phyloP scores from a whole-genome alignment of 192 early-diverging fungal genomes.

The Coemansia sp. region DNA sequence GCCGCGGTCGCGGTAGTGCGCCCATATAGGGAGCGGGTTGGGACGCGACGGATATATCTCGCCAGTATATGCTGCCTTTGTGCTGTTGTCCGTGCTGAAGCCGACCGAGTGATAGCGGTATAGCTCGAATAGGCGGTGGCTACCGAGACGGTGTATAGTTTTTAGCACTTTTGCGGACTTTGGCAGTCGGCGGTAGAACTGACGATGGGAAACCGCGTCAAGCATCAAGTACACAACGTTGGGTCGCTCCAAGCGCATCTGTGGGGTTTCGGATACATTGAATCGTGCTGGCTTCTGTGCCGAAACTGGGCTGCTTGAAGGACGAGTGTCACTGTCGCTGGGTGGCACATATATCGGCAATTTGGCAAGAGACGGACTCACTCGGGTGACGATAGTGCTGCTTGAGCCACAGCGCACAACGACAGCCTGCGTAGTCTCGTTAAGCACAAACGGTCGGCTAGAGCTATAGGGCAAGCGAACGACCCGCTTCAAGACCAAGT shows the following conservation, averaged over 20 bases:
- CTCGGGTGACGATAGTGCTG: constrained; percentile 40
- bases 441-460: constrained; percentile 28
- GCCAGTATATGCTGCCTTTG: constrained; percentile 53
- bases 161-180: constrained; percentile 41
- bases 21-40: constrained; percentile 59
- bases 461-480: constrained; percentile 21
- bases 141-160: constrained; percentile 33
- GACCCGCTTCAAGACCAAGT: constrained; percentile 35
- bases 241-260: constrained; percentile 20
- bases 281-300: not conserved
- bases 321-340: constrained; percentile 30
- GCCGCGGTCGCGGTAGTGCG: constrained; percentile 58
- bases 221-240: constrained; percentile 60
- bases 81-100: constrained; percentile 58
- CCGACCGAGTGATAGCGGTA: constrained; percentile 59
- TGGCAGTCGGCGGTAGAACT: constrained; percentile 60
- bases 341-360: constrained; percentile 22
- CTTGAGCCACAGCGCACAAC: constrained; percentile 53
- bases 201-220: constrained; percentile 57
- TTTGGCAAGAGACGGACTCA: constrained; percentile 26
- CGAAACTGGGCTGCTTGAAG: not conserved
- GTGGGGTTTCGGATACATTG: not conserved
- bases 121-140: constrained; percentile 49
- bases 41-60: constrained; percentile 27
- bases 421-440: constrained; percentile 47